Evolutionary conservation across 2,329 filamentous ascomycete genomes (phyloP), one percentile per base, ranked within the genome.

Genomic region (Exophiala sp.): DNA sequence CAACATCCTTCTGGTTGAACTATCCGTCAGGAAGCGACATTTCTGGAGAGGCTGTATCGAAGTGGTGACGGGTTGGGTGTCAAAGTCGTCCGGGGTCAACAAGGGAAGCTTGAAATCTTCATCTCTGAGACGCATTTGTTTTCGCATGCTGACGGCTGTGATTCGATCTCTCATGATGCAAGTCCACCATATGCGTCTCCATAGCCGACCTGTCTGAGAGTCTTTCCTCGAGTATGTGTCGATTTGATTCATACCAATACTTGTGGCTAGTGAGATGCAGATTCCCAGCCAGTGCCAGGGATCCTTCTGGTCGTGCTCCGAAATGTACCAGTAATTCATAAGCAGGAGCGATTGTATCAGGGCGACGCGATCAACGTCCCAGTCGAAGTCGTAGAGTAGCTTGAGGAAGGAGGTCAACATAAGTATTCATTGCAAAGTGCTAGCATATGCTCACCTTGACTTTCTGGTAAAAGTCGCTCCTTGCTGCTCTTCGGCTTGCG

Each of bases 251-350:
- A 96, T 76, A 4, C 90, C 90, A 57, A 96, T 95, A 11, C 88
- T 95, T 67, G 95, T 88, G 45, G 89, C 90, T 38, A 96, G 74
- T 9, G 89, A 95, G 52, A 95, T 86, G 39, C 89, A 90, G 34
- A 95, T 87, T n/a, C 90, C 91, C 86, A 95, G 95, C 90, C 90
- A 96, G 65, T 96, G 90, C 87, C 91, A 95, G 39, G 90, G 96
- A 66, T 96, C 91, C 67, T 96, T 96, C 66, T 95, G 88, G 66
- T 96, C 90, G 68, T 96, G 89, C 0, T 90, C 90, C 5, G 89
- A 95, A 69, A 95, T 90, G 66, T 96, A 96, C 86, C 91, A 96
- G 67, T 95, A 95, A 2, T 89, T 95, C 84, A 96, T 88, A 50
- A 96, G 76, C 14, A 96, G 75, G 21, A 96, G 75, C 3, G 87